A percentile compares a stretch with the other conserved stretches of the same genome.
Evolutionary conservation across 805 yeast genomes (phyloP).

Genomic region (Scheffersomyces amazonensis): DNA sequence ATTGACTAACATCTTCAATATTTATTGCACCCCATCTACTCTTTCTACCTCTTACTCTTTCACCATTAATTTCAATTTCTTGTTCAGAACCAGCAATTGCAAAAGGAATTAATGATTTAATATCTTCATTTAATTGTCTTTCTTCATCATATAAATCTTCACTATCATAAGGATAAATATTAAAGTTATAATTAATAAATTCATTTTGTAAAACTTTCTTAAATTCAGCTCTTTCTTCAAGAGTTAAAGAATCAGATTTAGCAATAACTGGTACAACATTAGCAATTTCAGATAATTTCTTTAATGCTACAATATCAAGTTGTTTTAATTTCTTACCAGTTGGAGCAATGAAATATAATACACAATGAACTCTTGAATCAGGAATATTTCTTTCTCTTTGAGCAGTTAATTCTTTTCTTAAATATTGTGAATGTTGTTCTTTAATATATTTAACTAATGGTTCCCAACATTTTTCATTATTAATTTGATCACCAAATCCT

Average conservation of each 20-base stretch:
- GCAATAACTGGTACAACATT: conserved; percentile 96
- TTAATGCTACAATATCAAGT: conserved; percentile 78
- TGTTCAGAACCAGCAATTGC: conserved; percentile 91
- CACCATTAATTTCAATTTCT: conserved; percentile 73
- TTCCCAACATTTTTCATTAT: conserved; percentile 95
- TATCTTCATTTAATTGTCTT: conserved; percentile 68
- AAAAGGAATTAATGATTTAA: conserved; percentile 78
- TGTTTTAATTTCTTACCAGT: conserved; percentile 81
- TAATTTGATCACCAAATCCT: conserved; percentile 96
- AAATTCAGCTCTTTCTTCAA: conserved; percentile 77
- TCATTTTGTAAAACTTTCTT: conserved; percentile 77
- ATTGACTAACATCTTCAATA: conserved; percentile 91
- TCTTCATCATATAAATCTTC: conserved; percentile 71
- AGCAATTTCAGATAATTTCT: conserved; percentile 81
- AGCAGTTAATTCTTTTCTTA: conserved; percentile 93
- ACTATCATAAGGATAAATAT: conserved; percentile 79
- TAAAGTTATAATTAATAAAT: conserved; percentile 67
- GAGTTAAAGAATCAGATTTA: conserved; percentile 84
- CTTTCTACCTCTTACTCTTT: conserved; percentile 81
- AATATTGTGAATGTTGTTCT: conserved; percentile 88
- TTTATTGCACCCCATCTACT: conserved; percentile 93
- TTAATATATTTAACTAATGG: conserved; percentile 91
- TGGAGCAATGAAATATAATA: conserved; percentile 87
- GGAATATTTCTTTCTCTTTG: conserved; percentile 79
- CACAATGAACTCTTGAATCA: conserved; percentile 92